phyloP scores from a whole-genome alignment of 495 filamentous ascomycete genomes.

The Podospora comata region DNA sequence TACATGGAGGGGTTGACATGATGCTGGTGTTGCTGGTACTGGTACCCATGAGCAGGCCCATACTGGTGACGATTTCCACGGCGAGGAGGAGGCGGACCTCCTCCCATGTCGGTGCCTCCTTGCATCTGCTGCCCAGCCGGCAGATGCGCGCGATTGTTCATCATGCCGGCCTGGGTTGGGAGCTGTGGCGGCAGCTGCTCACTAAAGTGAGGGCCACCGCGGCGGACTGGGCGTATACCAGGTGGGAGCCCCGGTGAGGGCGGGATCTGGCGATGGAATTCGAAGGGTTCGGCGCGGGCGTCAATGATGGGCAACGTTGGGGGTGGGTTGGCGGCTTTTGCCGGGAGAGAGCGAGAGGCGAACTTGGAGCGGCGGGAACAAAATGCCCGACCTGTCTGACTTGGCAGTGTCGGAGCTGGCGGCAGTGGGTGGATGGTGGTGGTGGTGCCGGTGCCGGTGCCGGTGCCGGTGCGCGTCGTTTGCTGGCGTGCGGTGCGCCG shows the following conservation, averaged over 20 bases:
- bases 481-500: neutral
- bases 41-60: slow-evolving; percentile 30
- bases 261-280: slow-evolving; percentile 9
- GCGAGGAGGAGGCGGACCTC: slow-evolving; percentile 24
- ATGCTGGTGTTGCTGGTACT: slow-evolving; percentile 32
- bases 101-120: slow-evolving; percentile 44
- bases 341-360: neutral
- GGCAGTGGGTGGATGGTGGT: neutral
- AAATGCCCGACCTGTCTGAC: neutral
- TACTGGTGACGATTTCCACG: slow-evolving; percentile 24
- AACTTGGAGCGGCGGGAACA: neutral
- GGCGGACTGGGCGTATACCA: slow-evolving; percentile 16
- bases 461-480: neutral
- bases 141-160: slow-evolving; percentile 59
- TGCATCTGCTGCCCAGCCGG: slow-evolving; percentile 59
- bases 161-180: slow-evolving; percentile 56
- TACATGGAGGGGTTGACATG: slow-evolving; percentile 41
- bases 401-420: neutral
- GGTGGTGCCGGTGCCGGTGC: neutral
- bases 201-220: slow-evolving; percentile 44
- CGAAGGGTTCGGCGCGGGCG: slow-evolving; percentile 14
- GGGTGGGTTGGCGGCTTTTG: slow-evolving; percentile 6
- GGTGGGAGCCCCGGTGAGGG: slow-evolving; percentile 18
- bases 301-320: slow-evolving; percentile 11
- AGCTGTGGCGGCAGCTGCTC: slow-evolving; percentile 47